Conservation (phyloP, 345 rosid species). For the Melastoma malabathricum region DNA sequence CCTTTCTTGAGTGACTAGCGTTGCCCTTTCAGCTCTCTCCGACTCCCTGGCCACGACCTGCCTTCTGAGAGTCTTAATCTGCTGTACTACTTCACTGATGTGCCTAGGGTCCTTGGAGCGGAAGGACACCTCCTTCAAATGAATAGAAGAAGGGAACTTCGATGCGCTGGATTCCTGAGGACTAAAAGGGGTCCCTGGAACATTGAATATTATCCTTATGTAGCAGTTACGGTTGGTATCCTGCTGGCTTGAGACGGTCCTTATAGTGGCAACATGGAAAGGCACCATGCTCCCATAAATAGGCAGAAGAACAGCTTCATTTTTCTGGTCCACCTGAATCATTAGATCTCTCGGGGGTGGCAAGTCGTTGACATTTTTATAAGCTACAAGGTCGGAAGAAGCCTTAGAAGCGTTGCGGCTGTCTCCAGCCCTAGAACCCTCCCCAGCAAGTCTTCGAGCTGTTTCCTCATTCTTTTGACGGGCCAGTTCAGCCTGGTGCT, state of each 20-base stretch:
- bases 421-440: conserved; percentile 42
- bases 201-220: conserved; percentile 68
- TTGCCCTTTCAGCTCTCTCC: conserved; percentile 87
- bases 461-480: conserved; percentile 97
- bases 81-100: conserved; percentile 74
- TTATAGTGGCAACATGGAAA: conserved; percentile 78
- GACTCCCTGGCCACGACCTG: conserved; percentile 83
- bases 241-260: conserved; percentile 84
- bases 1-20: conserved; percentile 77
- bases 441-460: conserved; percentile 88
- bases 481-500: conserved; percentile 97
- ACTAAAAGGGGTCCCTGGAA: conserved; percentile 81
- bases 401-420: conserved; percentile 37
- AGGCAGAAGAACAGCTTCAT: conserved; percentile 79
- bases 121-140: conserved; percentile 74
- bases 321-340: conserved; percentile 82
- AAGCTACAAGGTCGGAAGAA: conserved; percentile 64
- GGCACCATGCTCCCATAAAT: conserved; percentile 90
- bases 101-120: conserved; percentile 89
- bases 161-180: conserved; percentile 55
- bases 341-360: conserved; percentile 57
- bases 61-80: conserved; percentile 64
- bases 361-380: conserved; percentile 76
- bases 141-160: conserved; percentile 62
- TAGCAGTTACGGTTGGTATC: conserved; percentile 72